phyloP scores from a whole-genome alignment of 768 basidiomycete genomes.

The Pholiota molesta region DNA sequence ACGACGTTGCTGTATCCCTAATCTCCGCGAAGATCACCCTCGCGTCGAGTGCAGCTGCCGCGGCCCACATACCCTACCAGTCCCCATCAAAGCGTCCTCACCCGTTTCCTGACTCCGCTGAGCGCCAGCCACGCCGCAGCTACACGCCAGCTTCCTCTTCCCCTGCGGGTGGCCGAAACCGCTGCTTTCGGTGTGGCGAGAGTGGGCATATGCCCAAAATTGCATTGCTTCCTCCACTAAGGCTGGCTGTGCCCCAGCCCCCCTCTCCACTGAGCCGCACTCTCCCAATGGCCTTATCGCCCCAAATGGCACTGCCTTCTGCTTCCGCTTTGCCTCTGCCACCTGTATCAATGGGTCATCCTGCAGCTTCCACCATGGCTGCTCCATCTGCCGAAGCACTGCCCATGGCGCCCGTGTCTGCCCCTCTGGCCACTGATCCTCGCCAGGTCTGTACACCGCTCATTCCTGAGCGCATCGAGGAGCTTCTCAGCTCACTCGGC shows the following conservation, averaged over 20 bases:
- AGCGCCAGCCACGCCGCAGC: no score
- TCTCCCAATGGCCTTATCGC: constrained; percentile 24
- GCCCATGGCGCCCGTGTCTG: constrained; percentile 34
- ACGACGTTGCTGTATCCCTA: no score
- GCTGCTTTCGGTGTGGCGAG: constrained; percentile 32
- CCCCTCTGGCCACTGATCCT: constrained; percentile 27
- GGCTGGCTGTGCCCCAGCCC: constrained; percentile 25
- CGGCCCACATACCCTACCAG: no score
- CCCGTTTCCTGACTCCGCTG: no score
- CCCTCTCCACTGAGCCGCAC: constrained; percentile 15
- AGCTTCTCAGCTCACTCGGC: constrained; percentile 18
- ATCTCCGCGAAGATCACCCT: no score
- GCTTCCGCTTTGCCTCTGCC: constrained; percentile 29
- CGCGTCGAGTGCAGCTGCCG: no score
- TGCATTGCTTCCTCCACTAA: constrained; percentile 23
- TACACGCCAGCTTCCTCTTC: no score
- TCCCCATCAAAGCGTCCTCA: no score
- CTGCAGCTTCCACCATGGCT: constrained; percentile 30
- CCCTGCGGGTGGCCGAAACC: not conserved
- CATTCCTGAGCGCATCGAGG: constrained; percentile 9
- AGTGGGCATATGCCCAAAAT: constrained; percentile 23
- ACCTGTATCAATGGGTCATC: no score
- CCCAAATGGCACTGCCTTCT: constrained; percentile 24
- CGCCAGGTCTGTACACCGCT: constrained; percentile 36
- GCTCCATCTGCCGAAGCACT: constrained; percentile 30